Conservation (phyloP, 768 basidiomycete genomes). For the Omphalotus guepiniiformis region DNA sequence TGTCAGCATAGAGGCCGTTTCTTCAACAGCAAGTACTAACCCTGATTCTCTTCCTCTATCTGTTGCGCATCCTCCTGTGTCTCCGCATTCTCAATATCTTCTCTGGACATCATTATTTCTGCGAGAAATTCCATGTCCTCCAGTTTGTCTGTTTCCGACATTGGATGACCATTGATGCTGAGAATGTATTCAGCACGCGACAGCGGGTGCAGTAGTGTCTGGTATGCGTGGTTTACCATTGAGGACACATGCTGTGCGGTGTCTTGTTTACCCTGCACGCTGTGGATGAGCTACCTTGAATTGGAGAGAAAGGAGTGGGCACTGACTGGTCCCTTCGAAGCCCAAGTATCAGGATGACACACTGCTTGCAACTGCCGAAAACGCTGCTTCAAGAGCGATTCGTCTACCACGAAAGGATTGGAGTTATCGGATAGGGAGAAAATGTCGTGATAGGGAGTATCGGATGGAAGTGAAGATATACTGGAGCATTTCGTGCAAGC, state of each 20-base stretch:
- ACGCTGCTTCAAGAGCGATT: conserved; percentile 50
- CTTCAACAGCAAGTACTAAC: conserved; percentile 26
- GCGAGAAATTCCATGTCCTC: conserved; percentile 68
- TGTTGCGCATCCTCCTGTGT: conserved; percentile 43
- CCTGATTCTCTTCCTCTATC: conserved; percentile 51
- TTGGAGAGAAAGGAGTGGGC: conserved; percentile 13
- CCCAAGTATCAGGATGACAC: conserved; percentile 88
- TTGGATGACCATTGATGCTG: conserved; percentile 48
- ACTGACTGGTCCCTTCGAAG: conserved; percentile 55
- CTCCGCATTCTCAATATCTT: conserved; percentile 65
- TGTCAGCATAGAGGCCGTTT: conserved; percentile 1
- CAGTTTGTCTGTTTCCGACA: conserved; percentile 67
- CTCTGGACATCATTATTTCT: conserved; percentile 76
- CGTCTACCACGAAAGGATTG: conserved; percentile 71
- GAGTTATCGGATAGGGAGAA: conserved; percentile 58
- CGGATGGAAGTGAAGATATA: conserved; percentile 43
- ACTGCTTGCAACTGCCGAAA: conserved; percentile 71
- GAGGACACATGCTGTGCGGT: conserved; percentile 68
- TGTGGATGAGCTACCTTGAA: conserved; percentile 2
- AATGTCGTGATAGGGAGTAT: conserved; percentile 58
- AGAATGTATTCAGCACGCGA: conserved; percentile 81
- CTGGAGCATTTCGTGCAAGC: conserved; percentile 72
- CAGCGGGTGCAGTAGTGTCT: conserved; percentile 66
- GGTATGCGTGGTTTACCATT: conserved; percentile 79
- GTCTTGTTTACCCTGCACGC: conserved; percentile 46